Conservation (phyloP, 257 asterid species). For the Solanum arcanum region DNA sequence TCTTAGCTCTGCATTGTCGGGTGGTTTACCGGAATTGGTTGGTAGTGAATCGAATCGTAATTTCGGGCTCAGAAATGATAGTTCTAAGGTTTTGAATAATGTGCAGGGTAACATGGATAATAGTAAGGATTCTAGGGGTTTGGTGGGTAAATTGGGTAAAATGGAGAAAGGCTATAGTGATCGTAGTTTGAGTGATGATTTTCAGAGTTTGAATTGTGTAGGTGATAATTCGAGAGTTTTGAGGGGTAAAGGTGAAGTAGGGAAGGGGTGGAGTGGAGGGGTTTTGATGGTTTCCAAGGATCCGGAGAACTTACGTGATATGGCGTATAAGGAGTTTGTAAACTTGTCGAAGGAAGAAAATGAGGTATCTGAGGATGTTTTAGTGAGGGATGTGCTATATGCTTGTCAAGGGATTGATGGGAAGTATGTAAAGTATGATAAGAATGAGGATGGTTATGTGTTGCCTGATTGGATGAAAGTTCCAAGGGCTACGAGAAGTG, state of each 20-base stretch:
- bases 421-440: slow-evolving; percentile 59
- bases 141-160: slow-evolving; percentile 15
- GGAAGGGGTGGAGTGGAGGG: slow-evolving; percentile 62
- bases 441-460: slow-evolving; percentile 53
- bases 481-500: slow-evolving; percentile 54
- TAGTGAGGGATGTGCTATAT: slow-evolving; percentile 91
- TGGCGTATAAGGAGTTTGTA: slow-evolving; percentile 68
- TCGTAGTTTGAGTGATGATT: slow-evolving; percentile 22
- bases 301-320: slow-evolving; percentile 71
- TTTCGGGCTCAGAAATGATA: slow-evolving; percentile 7
- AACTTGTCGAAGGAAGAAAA: slow-evolving; percentile 71
- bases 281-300: slow-evolving; percentile 70
- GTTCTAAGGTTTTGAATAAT: background rate
- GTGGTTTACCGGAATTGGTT: slow-evolving; percentile 60
- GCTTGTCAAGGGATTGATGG: slow-evolving; percentile 98
- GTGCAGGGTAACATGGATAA: background rate
- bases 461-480: slow-evolving; percentile 55
- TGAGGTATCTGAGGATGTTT: slow-evolving; percentile 70
- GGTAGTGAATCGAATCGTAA: slow-evolving; percentile 18
- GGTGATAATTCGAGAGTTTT: slow-evolving; percentile 25
- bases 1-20: slow-evolving; percentile 47
- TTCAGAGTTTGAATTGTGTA: slow-evolving; percentile 28
- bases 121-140: slow-evolving; percentile 19
- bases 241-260: slow-evolving; percentile 35
- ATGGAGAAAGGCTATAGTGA: slow-evolving; percentile 21